A percentile compares a stretch with the other conserved stretches of the same genome.
Conservation (phyloP, 2,329 filamentous ascomycete genomes). For the Pseudogymnoascus sp. region DNA sequence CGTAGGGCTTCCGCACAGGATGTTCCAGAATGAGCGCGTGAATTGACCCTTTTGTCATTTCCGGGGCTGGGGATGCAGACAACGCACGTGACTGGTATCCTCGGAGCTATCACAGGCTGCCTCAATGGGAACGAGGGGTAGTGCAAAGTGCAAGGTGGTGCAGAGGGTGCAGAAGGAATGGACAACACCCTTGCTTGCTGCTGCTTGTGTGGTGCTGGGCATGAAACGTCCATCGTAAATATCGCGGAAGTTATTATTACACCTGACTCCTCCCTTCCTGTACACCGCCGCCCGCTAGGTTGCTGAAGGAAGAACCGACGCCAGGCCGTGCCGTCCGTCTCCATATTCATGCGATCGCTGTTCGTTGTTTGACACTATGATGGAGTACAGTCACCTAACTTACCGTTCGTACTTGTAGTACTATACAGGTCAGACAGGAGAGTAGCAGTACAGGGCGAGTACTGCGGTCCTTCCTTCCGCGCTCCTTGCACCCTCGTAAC, state of each 20-base stretch:
- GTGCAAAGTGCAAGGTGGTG: background rate
- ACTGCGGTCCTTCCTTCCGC: background rate
- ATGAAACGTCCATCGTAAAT: constrained; percentile 2
- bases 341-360: background rate
- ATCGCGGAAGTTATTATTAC: background rate
- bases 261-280: background rate
- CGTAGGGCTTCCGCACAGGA: background rate
- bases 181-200: background rate
- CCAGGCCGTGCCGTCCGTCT: constrained; percentile 3
- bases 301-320: constrained; percentile 2
- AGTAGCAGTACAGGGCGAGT: background rate
- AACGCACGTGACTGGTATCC: background rate
- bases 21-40: background rate
- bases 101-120: background rate
- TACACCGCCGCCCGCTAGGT: background rate
- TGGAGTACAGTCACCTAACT: background rate
- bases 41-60: constrained; percentile 4
- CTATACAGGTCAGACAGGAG: background rate
- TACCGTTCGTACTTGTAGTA: background rate
- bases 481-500: background rate
- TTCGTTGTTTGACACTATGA: constrained; percentile 4
- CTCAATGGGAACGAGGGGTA: background rate
- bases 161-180: background rate
- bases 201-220: background rate
- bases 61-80: background rate